Evolutionary conservation across 495 filamentous ascomycete species (phyloP), one percentile per base, ranked within the genome.

Genomic region (Parachaetomium inaequale): DNA sequence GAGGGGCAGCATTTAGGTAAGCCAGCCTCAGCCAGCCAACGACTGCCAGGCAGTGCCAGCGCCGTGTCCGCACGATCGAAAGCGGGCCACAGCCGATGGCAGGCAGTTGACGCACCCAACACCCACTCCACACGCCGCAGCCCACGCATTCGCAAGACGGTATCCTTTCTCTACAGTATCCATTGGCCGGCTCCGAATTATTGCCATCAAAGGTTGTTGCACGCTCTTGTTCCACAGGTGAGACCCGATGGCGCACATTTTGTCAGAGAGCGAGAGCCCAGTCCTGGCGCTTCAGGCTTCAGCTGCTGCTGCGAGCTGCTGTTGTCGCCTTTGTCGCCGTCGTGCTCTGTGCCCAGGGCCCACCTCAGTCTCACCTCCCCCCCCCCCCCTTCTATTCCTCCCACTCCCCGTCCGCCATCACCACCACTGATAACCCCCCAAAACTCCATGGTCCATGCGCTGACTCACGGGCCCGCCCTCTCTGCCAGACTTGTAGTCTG

Each of bases 101-200:
- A 68, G 65, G 51, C 19, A 52, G 23, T 58, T 58, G 51, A 54
- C 61, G n/a, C 42, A 52, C 28, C 54, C 54, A 15, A 34, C 34
- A 56, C 46, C n/a, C 12, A 29, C 56, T 31, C 26, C 49, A 32
- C 29, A 57, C 43, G 32, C 23, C 53, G 29, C 38, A 26, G 29
- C 6, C 52, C 56, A 55, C 55, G 25, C 58, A 62, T 63, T 25
- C 63, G 63, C 65, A 61, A 36, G 47, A 64, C 66, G 63, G 62
- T 72, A 71, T 70, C 63, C 55, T 74, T 61, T 68, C 64, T 59
- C 62, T 61, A 50, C 52, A 73, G 63, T 72, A 74, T 74, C 58
- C 62, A 71, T 74, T 74, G 62, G 58, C 46, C 47, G 40, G 28
- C 63, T 34, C 52, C 23, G 26, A 55, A 68, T 40, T 63, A 73